A percentile compares a stretch with the other conserved stretches of the same genome.
Conservation (phyloP, 306 rosid genomes). For the Chamaecrista fasciculata region DNA sequence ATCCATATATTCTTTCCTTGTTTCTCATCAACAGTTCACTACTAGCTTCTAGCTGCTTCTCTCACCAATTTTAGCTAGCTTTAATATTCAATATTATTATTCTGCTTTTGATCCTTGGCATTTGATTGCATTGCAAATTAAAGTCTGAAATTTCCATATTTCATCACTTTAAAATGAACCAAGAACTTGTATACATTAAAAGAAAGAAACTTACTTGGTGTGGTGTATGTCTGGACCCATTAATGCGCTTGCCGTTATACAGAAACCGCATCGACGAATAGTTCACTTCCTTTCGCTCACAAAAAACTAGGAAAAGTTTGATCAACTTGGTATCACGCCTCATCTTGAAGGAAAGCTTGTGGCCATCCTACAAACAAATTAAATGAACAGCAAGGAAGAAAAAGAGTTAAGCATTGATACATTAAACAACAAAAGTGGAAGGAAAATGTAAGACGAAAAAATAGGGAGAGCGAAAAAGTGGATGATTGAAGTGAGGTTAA, state of each 20-base stretch:
- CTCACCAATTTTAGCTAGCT: neutral
- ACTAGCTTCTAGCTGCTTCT: neutral
- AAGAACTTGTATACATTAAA: neutral
- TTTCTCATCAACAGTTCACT: too few species aligned
- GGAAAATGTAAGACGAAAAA: too few species aligned
- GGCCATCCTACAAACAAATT: neutral
- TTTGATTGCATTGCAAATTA: neutral
- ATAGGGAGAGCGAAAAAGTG: too few species aligned
- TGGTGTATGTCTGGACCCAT: neutral
- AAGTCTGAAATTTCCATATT: neutral
- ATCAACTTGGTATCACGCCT: neutral
- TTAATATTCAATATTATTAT: neutral
- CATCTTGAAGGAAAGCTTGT: neutral
- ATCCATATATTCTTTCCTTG: too few species aligned
- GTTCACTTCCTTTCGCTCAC: neutral
- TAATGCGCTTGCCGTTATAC: conserved; percentile 1
- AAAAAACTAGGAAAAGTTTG: neutral
- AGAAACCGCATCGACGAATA: neutral
- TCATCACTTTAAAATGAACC: neutral
- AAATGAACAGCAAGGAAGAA: neutral
- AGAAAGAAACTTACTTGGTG: neutral
- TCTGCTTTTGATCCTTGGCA: neutral
- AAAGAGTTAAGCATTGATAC: neutral
- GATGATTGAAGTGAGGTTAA: too few species aligned
- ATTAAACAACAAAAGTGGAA: neutral